phyloP scores from a whole-genome alignment of 495 filamentous ascomycete species.

The Beverwykella pulmonaria region DNA sequence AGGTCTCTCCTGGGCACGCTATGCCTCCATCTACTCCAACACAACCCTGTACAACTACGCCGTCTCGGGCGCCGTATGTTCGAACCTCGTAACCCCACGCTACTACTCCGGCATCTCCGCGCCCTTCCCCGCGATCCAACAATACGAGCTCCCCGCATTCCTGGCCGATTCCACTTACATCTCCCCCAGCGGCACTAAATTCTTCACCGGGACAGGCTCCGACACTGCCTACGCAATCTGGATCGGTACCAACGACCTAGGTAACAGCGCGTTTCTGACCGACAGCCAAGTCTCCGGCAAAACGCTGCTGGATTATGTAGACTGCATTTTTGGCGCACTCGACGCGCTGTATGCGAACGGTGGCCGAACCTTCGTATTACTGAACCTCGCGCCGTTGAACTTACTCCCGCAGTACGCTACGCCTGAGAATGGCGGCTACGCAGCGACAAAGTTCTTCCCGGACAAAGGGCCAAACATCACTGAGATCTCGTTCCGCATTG shows the following conservation, averaged over 20 bases:
- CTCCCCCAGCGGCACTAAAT: conserved; percentile 50
- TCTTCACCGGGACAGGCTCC: conserved; percentile 53
- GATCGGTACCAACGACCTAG: conserved; percentile 81
- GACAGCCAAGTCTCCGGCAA: conserved; percentile 61
- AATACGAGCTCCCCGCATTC: conserved; percentile 72
- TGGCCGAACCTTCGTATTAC: conserved; percentile 68
- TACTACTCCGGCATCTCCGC: conserved; percentile 52
- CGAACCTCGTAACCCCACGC: conserved; percentile 64
- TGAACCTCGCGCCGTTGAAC: conserved; percentile 67
- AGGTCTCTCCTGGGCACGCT: conserved; percentile 69
- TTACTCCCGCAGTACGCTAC: conserved; percentile 62
- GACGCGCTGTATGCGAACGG: conserved; percentile 64
- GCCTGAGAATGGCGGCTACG: conserved; percentile 53
- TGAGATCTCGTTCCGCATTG: conserved; percentile 61
- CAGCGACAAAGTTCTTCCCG: conserved; percentile 60
- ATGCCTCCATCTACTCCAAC: conserved; percentile 57
- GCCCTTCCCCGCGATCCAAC: conserved; percentile 62
- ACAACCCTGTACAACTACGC: conserved; percentile 73
- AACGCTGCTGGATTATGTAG: conserved; percentile 62
- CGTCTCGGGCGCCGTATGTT: conserved; percentile 69
- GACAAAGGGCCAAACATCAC: conserved; percentile 66
- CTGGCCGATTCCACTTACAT: conserved; percentile 58
- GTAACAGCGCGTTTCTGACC: conserved; percentile 62
- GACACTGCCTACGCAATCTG: conserved; percentile 73
- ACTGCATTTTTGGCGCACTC: conserved; percentile 64